Evolutionary conservation across 306 rosid genomes (phyloP).

Genomic region (Cicer arietinum): DNA sequence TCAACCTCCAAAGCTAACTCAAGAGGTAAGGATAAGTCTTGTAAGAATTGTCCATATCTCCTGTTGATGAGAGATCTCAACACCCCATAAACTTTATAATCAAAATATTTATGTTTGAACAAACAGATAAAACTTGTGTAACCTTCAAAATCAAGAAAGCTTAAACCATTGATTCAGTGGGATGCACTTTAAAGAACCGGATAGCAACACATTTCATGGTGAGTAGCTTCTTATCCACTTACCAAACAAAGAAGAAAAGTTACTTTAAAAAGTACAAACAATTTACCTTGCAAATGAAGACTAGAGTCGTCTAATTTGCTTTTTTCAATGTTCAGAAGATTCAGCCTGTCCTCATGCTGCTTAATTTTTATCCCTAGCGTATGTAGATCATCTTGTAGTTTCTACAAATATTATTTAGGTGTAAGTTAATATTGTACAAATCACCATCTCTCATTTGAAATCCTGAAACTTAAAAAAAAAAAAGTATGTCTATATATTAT

Average conservation of each 20-base stretch:
- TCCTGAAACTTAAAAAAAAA: slow-evolving; percentile 30
- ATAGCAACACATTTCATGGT: slow-evolving; percentile 23
- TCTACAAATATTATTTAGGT: slow-evolving; percentile 58
- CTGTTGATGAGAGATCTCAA: slow-evolving; percentile 1
- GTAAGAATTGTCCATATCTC: background rate
- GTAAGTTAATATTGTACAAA: slow-evolving; percentile 39
- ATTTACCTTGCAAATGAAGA: slow-evolving; percentile 78
- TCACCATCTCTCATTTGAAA: slow-evolving; percentile 21
- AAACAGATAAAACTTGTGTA: slow-evolving; percentile 25
- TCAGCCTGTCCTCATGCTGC: slow-evolving; percentile 74
- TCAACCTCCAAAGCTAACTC: background rate
- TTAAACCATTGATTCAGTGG: slow-evolving; percentile 16
- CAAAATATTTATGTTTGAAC: slow-evolving; percentile 26
- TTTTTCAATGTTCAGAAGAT: slow-evolving; percentile 59
- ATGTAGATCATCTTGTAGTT: slow-evolving; percentile 77
- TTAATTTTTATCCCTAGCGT: slow-evolving; percentile 71
- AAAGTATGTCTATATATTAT: background rate
- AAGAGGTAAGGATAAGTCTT: background rate
- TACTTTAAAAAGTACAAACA: slow-evolving; percentile 24
- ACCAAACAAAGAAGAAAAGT: slow-evolving; percentile 33
- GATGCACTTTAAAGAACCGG: slow-evolving; percentile 27
- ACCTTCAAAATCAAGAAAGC: slow-evolving; percentile 29
- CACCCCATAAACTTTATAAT: slow-evolving; percentile 13
- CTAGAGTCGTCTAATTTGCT: slow-evolving; percentile 72
- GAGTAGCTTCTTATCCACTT: slow-evolving; percentile 33